phyloP scores from a whole-genome alignment of 2,329 filamentous ascomycete genomes.

The Exophiala lecanii-corni region DNA sequence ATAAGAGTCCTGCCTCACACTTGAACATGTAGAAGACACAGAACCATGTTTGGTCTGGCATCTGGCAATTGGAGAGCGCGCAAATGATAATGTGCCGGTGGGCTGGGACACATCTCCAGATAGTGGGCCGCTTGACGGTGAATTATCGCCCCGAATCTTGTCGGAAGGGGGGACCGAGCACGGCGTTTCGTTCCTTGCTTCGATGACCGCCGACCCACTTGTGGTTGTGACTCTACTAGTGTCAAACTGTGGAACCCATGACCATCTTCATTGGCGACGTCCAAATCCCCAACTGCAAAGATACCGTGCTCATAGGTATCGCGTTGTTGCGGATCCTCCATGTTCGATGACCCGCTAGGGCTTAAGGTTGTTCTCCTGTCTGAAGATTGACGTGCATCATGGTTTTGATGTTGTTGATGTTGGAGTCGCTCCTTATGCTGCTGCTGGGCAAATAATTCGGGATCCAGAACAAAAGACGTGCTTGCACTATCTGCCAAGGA shows the following conservation, averaged over 20 bases:
- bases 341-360: slow-evolving; percentile 47
- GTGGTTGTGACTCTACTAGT: slow-evolving; percentile 36
- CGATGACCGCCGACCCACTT: slow-evolving; percentile 32
- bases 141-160: slow-evolving; percentile 35
- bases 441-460: slow-evolving; percentile 35
- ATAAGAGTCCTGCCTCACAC: slow-evolving; percentile 58
- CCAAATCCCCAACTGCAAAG: slow-evolving; percentile 46
- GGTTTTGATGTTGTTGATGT: no score
- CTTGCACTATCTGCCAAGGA: slow-evolving; percentile 41
- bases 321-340: slow-evolving; percentile 50
- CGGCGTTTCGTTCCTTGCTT: slow-evolving; percentile 59
- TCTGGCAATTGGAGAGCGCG: slow-evolving; percentile 50
- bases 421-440: no score
- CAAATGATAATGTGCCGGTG: slow-evolving; percentile 22
- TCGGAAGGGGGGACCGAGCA: slow-evolving; percentile 61
- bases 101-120: slow-evolving; percentile 12
- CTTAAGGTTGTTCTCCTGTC: slow-evolving; percentile 37
- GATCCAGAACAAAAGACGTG: slow-evolving; percentile 37
- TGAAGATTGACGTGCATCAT: no score
- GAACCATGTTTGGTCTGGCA: slow-evolving; percentile 57
- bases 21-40: slow-evolving; percentile 61
- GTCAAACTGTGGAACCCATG: slow-evolving; percentile 34
- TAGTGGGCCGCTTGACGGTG: slow-evolving; percentile 25
- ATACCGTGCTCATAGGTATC: slow-evolving; percentile 60
- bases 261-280: slow-evolving; percentile 38